These are phyloP conservation scores for Apodospora peruviana DNA, from an alignment of 495 filamentous ascomycete genomes.

Conservation along the genomic window DNA sequence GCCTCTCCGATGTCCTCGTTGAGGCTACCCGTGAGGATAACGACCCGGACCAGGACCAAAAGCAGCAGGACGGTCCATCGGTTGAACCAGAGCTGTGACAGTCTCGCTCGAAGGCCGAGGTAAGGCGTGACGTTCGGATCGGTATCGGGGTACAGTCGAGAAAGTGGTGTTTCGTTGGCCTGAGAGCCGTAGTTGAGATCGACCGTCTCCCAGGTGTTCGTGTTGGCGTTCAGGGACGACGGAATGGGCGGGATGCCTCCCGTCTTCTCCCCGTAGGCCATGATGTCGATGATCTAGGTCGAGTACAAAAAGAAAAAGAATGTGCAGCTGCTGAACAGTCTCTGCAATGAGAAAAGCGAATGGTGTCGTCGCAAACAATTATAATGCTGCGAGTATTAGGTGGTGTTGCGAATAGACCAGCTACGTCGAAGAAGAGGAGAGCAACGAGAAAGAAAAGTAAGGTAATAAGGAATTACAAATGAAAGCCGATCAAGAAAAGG, in stretches of 20 bases:
- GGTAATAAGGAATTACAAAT: slow-evolving; percentile 5
- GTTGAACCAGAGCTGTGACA: slow-evolving; percentile 97
- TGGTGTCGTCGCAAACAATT: background rate
- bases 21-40: slow-evolving; percentile 66
- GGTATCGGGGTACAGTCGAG: slow-evolving; percentile 18
- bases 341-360: no score
- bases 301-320: background rate
- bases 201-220: slow-evolving; percentile 18
- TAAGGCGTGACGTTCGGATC: slow-evolving; percentile 69
- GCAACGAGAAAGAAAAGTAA: slow-evolving; percentile 9
- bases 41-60: slow-evolving; percentile 72
- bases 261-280: slow-evolving; percentile 21
- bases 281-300: slow-evolving; percentile 1
- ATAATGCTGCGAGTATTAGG: slow-evolving; percentile 1
- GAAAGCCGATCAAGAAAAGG: slow-evolving; percentile 1
- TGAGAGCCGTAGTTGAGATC: slow-evolving; percentile 6
- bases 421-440: slow-evolving; percentile 8
- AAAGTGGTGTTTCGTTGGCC: slow-evolving; percentile 7
- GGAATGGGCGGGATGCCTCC: slow-evolving; percentile 16
- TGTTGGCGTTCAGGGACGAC: slow-evolving; percentile 19
- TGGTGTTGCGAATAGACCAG: slow-evolving; percentile 12
- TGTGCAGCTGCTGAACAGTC: no score
- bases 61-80: slow-evolving; percentile 89
- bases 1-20: slow-evolving; percentile 69
- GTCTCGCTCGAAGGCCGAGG: slow-evolving; percentile 77